Base-by-base conservation (phyloP, 495 filamentous ascomycete genomes). In the Lophium mytilinum region DNA sequence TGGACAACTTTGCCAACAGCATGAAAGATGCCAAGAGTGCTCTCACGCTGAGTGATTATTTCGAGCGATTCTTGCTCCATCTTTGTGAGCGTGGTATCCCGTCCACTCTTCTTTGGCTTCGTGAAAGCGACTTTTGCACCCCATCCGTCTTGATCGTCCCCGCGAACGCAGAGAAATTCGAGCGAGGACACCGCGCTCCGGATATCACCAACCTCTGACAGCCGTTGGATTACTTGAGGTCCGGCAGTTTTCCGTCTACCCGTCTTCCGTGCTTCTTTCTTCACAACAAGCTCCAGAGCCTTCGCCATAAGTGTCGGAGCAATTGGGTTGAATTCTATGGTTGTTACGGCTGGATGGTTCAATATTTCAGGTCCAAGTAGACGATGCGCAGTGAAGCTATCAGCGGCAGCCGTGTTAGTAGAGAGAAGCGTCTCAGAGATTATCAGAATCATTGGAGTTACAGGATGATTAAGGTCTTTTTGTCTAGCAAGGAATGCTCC, bases 1-100 rank as follows among this genome's bases (percentile, higher is more conserved):
- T 97, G 91, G 3, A 95, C 81, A 3, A 97, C 86, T 62, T 90
- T 96, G 14, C 91, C 94, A 49, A 99, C 85, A 30, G 94, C 90
- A 70, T 99, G 94, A 65, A 99, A 99, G 55, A 99, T 85, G 1
- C 90, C 91, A 7, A 96, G 75, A 60, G 80, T 92, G 17, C 87
- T 80, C 71, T 96, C 90, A 48, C 94, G 80, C 63, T 91, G 88
- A 0, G 86, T 89, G 4, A 97, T 77, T 43, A 88, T 67, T 60
- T 86, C 77, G 3, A 95, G 69, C 15, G 81, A 86, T 50, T 87
- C 82, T 50, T 77, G 73, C 64, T 95, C 92, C 59, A 85, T 81
- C 39, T 78, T 76, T 0, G 89, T 92, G 21, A 90, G 61, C n/a
- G 74, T 70, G 18, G 72, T 67, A 34, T 78, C 75, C 57, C 78